A percentile compares a stretch with the other conserved stretches of the same genome.
Evolutionary conservation across 345 rosid genomes (phyloP).

Genomic region (Boechera retrofracta): DNA sequence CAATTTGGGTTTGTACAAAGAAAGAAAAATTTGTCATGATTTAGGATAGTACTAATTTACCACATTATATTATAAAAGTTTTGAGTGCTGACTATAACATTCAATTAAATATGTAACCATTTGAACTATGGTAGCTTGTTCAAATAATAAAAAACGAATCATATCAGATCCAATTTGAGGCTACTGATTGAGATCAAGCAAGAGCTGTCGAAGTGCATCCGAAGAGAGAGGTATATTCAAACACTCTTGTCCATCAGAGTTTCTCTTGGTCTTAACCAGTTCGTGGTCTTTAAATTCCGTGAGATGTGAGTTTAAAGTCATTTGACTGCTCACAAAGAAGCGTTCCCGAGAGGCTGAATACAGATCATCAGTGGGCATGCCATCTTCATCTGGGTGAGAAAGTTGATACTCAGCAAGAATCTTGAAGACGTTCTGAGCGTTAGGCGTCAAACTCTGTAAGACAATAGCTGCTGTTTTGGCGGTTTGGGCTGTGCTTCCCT

Average conservation of each 20-base stretch:
- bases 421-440: conserved; percentile 90
- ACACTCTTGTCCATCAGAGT: conserved; percentile 91
- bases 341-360: conserved; percentile 75
- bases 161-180: background rate
- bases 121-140: background rate
- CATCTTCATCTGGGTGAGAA: conserved; percentile 88
- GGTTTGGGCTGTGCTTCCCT: conserved; percentile 64
- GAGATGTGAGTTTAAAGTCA: conserved; percentile 84
- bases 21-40: conserved; percentile 4
- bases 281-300: conserved; percentile 96
- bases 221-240: conserved; percentile 69
- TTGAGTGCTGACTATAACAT: conserved; percentile 12
- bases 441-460: conserved; percentile 89
- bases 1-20: conserved; percentile 23
- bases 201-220: conserved; percentile 69
- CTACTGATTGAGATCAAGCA: conserved; percentile 64
- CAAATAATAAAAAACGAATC: background rate
- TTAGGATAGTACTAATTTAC: background rate
- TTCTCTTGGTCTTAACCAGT: conserved; percentile 76
- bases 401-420: conserved; percentile 81
- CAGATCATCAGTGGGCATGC: conserved; percentile 72
- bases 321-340: conserved; percentile 89
- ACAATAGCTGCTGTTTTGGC: conserved; percentile 92
- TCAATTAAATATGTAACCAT: background rate
- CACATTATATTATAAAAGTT: background rate